Evolutionary conservation across 169 alveolate genomes (phyloP).

Genomic region (Amoebophrya sp.): DNA sequence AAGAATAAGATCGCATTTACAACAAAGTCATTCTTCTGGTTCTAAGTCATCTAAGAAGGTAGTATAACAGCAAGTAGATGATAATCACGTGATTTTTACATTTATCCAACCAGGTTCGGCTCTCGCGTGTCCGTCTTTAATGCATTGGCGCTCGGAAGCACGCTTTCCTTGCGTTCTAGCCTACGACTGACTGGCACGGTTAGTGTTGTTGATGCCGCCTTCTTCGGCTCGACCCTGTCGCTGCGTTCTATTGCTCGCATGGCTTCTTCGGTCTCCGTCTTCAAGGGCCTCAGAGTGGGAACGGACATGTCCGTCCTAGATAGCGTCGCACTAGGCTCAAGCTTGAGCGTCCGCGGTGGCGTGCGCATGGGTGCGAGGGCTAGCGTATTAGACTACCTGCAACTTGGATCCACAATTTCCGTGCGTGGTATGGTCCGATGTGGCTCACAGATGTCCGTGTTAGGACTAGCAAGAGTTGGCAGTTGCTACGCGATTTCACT

Average conservation of each 20-base stretch:
- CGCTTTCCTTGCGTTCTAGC: neutral
- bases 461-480: no score
- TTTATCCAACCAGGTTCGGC: no score
- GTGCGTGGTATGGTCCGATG: neutral
- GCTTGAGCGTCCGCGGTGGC: neutral
- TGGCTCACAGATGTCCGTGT: no score
- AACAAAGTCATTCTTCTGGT: no score
- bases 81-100: no score
- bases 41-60: no score
- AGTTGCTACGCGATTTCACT: no score
- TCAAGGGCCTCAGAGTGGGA: neutral
- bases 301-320: neutral
- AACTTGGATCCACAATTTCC: neutral
- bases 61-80: no score
- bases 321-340: neutral
- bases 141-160: neutral
- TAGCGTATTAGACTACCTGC: no score
- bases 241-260: neutral
- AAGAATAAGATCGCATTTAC: neutral
- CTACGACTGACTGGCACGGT: neutral
- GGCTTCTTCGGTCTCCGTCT: neutral
- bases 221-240: constrained; percentile 18
- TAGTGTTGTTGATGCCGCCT: neutral
- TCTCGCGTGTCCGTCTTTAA: constrained; percentile 4
- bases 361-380: neutral